Base-by-base conservation (phyloP, 495 filamentous ascomycete species). In the Penicillium pancosmium region DNA sequence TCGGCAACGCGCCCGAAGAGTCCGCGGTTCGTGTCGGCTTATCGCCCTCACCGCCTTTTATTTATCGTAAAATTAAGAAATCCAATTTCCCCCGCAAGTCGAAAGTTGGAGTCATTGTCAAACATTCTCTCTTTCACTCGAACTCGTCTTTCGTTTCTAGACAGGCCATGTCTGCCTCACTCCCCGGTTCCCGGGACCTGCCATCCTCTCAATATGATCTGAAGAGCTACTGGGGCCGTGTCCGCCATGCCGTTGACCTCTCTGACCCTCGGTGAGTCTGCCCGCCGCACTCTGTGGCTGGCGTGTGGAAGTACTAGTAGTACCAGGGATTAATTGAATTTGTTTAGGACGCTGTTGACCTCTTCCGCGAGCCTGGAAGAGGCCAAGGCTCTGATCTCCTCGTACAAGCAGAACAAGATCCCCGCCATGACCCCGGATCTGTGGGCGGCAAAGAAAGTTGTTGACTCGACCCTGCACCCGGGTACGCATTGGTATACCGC, bases 381-480 rank as follows among this genome's bases (percentile, higher is more conserved):
- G 73, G 91, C 94, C 47, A 97, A 96, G 70, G 72, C 73, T 48
- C 73, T 93, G 43, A 78, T 98, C 46, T 74, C 88, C 9, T 78
- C 81, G 16, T 98, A 97, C 77, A 98, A 97, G 79, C 80, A 83
- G 62, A 91, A 90, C 57, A 79, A 88, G 64, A 78, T 90, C 54
- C 81, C 82, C 54, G 60, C 69, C 4, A 96, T 98, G 92, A 96
- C 88, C 7, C 87, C 92, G 9, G 90, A 96, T 63, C 73, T 98
- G 64, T 98, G 94, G 94, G 80, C 80, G 58, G 94, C 94, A 36
- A 98, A 98, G 83, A 96, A 97, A 80, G 85, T 97, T 56, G 87
- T 97, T 21, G 94, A 98, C 74, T 93, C 95, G 47, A 98, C 94
- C 8, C 71, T 98, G 55, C 94, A 98, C 73, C 94, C 94, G 47